These are phyloP conservation scores for Xerocomellus chrysenteron DNA, from an alignment of 768 basidiomycete species.

Conservation along the genomic window DNA sequence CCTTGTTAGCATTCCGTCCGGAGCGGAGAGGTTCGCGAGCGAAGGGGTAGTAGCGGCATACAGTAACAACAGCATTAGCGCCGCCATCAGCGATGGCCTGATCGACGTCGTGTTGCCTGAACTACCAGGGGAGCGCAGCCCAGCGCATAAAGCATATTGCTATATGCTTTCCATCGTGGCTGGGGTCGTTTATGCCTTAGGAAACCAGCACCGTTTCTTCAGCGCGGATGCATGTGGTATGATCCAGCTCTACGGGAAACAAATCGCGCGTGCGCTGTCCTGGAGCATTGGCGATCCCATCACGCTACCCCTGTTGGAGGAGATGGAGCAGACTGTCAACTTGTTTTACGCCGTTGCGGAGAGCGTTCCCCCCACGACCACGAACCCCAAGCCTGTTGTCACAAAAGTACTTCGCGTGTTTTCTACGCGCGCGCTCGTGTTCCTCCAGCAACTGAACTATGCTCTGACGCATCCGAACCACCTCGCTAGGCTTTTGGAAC, in stretches of 20 bases:
- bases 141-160: conserved; percentile 80
- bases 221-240: conserved; percentile 84
- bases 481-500: conserved; percentile 77
- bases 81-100: conserved; percentile 70
- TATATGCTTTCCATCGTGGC: conserved; percentile 80
- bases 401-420: conserved; percentile 69
- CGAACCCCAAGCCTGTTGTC: conserved; percentile 42
- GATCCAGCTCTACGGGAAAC: conserved; percentile 80
- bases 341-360: conserved; percentile 75
- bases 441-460: conserved; percentile 88
- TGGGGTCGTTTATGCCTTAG: conserved; percentile 61
- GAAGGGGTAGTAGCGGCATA: conserved; percentile 82
- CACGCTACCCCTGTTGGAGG: conserved; percentile 75
- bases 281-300: conserved; percentile 83
- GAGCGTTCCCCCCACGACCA: conserved; percentile 29
- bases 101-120: conserved; percentile 69
- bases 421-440: conserved; percentile 61
- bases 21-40: conserved; percentile 83
- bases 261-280: conserved; percentile 70
- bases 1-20: conserved; percentile 68
- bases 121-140: conserved; percentile 71
- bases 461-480: conserved; percentile 90
- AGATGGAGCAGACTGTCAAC: conserved; percentile 76
- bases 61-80: conserved; percentile 76
- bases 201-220: conserved; percentile 72